Conservation (phyloP, 768 basidiomycete species). For the Pleurotus platypus region DNA sequence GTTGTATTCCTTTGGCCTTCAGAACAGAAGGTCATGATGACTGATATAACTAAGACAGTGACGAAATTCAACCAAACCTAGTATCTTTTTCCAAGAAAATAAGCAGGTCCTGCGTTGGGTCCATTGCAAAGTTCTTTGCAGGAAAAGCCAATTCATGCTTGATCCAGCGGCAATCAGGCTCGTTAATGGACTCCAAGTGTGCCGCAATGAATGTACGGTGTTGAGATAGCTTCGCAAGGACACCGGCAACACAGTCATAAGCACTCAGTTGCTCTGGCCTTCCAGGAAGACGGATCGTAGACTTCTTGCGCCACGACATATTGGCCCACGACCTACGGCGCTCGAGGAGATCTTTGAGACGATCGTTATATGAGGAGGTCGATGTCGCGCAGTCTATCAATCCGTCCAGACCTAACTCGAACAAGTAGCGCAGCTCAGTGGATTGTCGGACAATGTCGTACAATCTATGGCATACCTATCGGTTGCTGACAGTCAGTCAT, state of each 20-base stretch:
- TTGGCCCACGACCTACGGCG: slow-evolving; percentile 20
- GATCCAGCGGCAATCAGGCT: slow-evolving; percentile 11
- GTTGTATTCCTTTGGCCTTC: slow-evolving; percentile 7
- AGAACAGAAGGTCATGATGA: background rate
- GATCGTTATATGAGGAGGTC: slow-evolving; percentile 13
- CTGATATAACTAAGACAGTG: background rate
- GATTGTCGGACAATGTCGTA: background rate
- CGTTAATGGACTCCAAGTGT: slow-evolving; percentile 17
- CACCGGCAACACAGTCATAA: slow-evolving; percentile 59
- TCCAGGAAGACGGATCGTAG: slow-evolving; percentile 12
- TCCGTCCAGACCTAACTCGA: slow-evolving; percentile 35
- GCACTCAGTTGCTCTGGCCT: slow-evolving; percentile 24
- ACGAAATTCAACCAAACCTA: slow-evolving; percentile 10
- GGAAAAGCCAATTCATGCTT: slow-evolving; percentile 34
- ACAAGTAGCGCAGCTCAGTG: slow-evolving; percentile 29
- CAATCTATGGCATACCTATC: background rate
- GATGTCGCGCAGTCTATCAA: slow-evolving; percentile 21
- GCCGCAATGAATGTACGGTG: slow-evolving; percentile 16
- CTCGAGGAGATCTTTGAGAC: slow-evolving; percentile 15
- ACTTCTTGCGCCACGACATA: slow-evolving; percentile 16
- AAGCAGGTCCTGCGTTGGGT: slow-evolving; percentile 60
- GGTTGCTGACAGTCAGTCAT: background rate
- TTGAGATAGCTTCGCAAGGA: slow-evolving; percentile 44
- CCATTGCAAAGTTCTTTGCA: slow-evolving; percentile 59
- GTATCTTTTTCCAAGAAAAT: slow-evolving; percentile 33